These are phyloP conservation scores for Boletus rubescentipes DNA, from an alignment of 768 basidiomycete genomes.

Conservation along the genomic window DNA sequence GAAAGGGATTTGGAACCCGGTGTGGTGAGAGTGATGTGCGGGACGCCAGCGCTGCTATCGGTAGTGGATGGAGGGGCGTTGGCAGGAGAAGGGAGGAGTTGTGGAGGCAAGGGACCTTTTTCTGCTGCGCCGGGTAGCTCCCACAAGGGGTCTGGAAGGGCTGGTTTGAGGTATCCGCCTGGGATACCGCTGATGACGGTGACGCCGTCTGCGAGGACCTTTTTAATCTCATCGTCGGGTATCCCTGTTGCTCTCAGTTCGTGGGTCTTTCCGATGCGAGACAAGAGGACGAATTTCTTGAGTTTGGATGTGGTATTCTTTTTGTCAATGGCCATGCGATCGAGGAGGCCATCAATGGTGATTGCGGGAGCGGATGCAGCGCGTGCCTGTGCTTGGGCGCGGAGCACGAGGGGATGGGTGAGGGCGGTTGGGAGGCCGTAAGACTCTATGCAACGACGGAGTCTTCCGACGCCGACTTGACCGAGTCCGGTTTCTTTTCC, in stretches of 20 bases:
- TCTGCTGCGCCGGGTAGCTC: conserved; percentile 17
- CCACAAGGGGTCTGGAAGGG: conserved; percentile 46
- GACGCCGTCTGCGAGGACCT: conserved; percentile 78
- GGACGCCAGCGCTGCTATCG: conserved; percentile 5
- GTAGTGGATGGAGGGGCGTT: background rate
- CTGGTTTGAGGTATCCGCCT: conserved; percentile 27
- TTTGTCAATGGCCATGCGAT: conserved; percentile 97
- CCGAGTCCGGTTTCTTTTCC: conserved; percentile 62
- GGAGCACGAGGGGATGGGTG: conserved; percentile 68
- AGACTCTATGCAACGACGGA: conserved; percentile 82
- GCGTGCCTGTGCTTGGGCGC: conserved; percentile 17
- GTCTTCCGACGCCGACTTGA: conserved; percentile 90
- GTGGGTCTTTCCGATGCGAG: conserved; percentile 86
- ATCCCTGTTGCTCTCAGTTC: conserved; percentile 91
- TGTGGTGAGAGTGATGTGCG: conserved; percentile 71
- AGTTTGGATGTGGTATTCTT: conserved; percentile 85
- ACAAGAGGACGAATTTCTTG: conserved; percentile 93
- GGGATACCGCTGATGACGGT: conserved; percentile 72
- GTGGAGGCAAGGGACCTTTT: conserved; percentile 20
- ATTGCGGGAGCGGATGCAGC: conserved; percentile 21
- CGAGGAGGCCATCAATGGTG: conserved; percentile 77
- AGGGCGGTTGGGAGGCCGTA: conserved; percentile 89
- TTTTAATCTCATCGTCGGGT: conserved; percentile 74
- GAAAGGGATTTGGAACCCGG: conserved; percentile 97
- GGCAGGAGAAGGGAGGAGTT: conserved; percentile 13